Evolutionary conservation across 129 eudicot species (phyloP), one percentile per base, ranked within the genome.

Genomic region (Artemisia annua): DNA sequence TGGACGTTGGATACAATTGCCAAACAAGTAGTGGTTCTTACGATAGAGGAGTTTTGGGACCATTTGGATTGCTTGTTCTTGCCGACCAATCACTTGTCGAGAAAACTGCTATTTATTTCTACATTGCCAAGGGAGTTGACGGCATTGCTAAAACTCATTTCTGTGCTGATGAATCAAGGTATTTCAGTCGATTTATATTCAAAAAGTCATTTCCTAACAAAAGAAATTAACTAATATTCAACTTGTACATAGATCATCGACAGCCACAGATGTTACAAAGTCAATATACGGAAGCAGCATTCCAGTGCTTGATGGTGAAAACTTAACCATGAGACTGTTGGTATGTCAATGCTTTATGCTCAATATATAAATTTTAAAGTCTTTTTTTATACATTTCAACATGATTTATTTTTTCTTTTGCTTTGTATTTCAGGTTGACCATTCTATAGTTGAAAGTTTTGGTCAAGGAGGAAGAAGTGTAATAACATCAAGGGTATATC

Each of bases 131-230:
- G 74, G 83, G 78, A 76, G 63, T 75, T 32, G 77, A 87, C 39
- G 96, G 96, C 3, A 49, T 26, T 46, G 51, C 70, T 4, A 75
- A 67, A 22, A 80, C 86, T 66, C 83, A 82, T 72, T 89, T 89
- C 17, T 89, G 96, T 63, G 76, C 88, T 3, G 96, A 89, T 67
- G 66, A 87, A 74, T 78, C 85, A 57, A 87, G 88, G 92, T 89
- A 46, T 13, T 15, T 49, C 57, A 5, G 44, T 51, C 10, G 54
- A 43, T 48, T 17, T 15, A 13, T 52, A 11, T 3, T 13, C 12
- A 1, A 52, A 11, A 11, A 52, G 8, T 16, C 1, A 12, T 52
- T 11, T 15, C 13, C 0, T 52, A 14, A 67, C 18, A 9, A 13
- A 52, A 15, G 1, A n/a, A 12, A 11, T 7, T 7, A 11, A 15